Evolutionary conservation across 176 grass and related monocot species (phyloP).

Genomic region (Saccharum officinarum): DNA sequence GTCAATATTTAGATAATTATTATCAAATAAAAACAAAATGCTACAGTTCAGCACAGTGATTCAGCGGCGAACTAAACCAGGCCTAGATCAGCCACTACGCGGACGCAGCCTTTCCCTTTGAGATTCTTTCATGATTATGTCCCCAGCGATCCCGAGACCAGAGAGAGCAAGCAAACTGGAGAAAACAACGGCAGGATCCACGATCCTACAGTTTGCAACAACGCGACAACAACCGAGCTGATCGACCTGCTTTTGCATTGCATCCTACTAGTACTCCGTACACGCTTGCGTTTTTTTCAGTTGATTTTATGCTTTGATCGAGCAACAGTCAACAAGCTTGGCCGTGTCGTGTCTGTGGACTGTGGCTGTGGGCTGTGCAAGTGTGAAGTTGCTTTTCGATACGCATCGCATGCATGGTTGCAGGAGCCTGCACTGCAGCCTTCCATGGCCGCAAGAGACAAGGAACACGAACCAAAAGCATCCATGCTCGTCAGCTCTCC

Average conservation of each 20-base stretch:
- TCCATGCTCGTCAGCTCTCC: background rate
- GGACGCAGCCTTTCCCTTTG: slow-evolving; percentile 27
- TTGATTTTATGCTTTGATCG: background rate
- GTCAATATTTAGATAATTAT: too few species aligned
- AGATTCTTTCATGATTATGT: slow-evolving; percentile 31
- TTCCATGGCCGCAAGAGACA: slow-evolving; percentile 45
- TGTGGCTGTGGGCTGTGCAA: background rate
- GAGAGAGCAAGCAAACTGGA: background rate
- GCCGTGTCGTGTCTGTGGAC: background rate
- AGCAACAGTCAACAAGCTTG: background rate
- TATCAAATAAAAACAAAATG: too few species aligned
- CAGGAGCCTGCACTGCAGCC: slow-evolving; percentile 18
- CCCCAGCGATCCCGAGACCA: slow-evolving; percentile 38
- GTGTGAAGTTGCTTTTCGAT: background rate
- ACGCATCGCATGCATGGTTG: background rate
- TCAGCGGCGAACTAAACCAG: too few species aligned
- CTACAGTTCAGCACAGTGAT: too few species aligned
- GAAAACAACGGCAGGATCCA: background rate
- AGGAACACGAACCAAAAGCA: slow-evolving; percentile 28
- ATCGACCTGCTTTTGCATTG: background rate
- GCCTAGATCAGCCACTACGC: background rate
- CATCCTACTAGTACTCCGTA: background rate
- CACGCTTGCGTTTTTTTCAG: background rate
- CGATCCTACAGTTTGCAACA: background rate
- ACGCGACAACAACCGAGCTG: background rate